Percentiles rank a stretch among this genome's conserved stretches.
Evolutionary conservation across 139 green algal species (phyloP).

Genomic region (Tetraselmis chui): DNA sequence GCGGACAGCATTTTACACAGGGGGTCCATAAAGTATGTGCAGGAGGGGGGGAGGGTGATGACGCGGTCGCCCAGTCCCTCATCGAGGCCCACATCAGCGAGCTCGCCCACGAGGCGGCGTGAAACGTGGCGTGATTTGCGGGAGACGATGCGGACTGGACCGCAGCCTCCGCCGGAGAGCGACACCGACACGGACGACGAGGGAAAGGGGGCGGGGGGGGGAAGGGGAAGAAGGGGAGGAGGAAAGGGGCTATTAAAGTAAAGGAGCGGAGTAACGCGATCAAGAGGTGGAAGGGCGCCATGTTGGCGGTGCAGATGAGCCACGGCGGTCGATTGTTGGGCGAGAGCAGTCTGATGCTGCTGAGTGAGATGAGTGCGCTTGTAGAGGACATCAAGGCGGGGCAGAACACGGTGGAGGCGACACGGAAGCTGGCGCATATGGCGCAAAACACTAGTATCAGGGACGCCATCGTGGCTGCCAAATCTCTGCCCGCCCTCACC

Average conservation of each 20-base stretch:
- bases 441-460: neutral
- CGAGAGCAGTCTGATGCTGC: neutral
- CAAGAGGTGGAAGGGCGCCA: neutral
- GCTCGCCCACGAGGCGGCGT: neutral
- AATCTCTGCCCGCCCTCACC: neutral
- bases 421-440: neutral
- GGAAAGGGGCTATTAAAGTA: neutral
- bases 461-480: neutral
- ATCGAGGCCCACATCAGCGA: too few relatives aligned
- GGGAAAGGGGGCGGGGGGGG: too few relatives aligned
- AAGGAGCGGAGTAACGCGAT: too few relatives aligned
- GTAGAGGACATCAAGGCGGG: neutral
- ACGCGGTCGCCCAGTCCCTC: too few relatives aligned
- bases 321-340: neutral
- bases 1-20: too few relatives aligned
- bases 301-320: neutral
- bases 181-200: neutral
- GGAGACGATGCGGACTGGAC: neutral
- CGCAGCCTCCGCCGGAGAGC: neutral
- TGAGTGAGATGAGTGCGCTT: neutral
- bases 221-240: neutral
- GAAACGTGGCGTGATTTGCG: neutral
- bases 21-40: too few relatives aligned
- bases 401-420: neutral
- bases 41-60: too few relatives aligned